Base-by-base conservation (phyloP, 768 basidiomycete species). In the Porpolomopsis calyptriformis region DNA sequence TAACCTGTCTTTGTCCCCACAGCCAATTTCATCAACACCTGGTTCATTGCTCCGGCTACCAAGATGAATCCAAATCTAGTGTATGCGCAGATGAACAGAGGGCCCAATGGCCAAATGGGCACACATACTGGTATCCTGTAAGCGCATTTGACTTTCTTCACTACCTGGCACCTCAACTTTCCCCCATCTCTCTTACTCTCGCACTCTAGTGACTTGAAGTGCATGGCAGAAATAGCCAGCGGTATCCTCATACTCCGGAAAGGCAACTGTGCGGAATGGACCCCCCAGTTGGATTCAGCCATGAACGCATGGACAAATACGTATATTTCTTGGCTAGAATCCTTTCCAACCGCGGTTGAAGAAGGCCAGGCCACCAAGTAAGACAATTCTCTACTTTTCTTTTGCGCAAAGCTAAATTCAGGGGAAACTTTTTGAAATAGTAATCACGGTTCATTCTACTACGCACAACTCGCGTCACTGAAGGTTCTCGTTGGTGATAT, bases 391-490 rank as follows among this genome's bases (percentile, higher is more conserved):
- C 20, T 26, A 25, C 10, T 23, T 29, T 45, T 11, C 2, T 20
- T 5, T 33, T n/a, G 23, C 25, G 19, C 12, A 2, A 27, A 11
- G 33, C 40, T 29, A 19, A 19, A 37, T 29, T 48, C 23, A 38
- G n/a, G n/a, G n/a, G n/a, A n/a, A n/a, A n/a, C 11, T 26, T 9
- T 37, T 9, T 10, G 34, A 38, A 3, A 38, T 52, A 82, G 80
- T 53, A 82, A 84, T 52, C 82, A 82, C 51, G 80, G 78, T 23
- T 67, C 74, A 0, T 84, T 76, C 60, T 83, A 73, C 57, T 74
- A 67, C 54, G 76, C 73, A 50, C 80, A 83, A 55, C 64, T 76
- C 1, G 72, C 74, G 0, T 65, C 78, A 0, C n/a, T n/a, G n/a
- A 57, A 79, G 53, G 55, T 81, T 33, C 55, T 82, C 8, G 64